These are phyloP conservation scores for Teunomyces lycoperdinae DNA, from an alignment of 805 yeast species.

Conservation along the genomic window DNA sequence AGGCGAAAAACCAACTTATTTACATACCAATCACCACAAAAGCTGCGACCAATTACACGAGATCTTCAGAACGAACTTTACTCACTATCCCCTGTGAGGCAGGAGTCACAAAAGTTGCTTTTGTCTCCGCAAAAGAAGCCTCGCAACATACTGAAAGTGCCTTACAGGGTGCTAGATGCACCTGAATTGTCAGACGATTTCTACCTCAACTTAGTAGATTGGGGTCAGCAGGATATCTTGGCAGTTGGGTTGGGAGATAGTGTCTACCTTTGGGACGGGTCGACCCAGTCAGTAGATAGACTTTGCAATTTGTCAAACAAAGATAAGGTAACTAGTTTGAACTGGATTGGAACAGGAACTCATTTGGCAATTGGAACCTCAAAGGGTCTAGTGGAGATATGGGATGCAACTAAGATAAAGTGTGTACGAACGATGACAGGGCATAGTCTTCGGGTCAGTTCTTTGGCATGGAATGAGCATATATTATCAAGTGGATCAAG, in stretches of 20 bases:
- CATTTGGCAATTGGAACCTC: slow-evolving; percentile 92
- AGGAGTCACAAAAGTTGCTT: slow-evolving; percentile 77
- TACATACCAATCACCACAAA: slow-evolving; percentile 71
- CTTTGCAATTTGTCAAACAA: slow-evolving; percentile 64
- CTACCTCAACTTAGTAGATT: slow-evolving; percentile 86
- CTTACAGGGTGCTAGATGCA: slow-evolving; percentile 91
- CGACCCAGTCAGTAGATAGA: slow-evolving; percentile 76
- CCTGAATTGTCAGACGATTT: slow-evolving; percentile 94
- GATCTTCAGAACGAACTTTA: slow-evolving; percentile 73
- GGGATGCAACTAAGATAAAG: slow-evolving; percentile 83
- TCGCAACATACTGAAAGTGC: slow-evolving; percentile 77
- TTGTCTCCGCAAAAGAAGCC: slow-evolving; percentile 80
- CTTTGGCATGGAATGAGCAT: slow-evolving; percentile 93
- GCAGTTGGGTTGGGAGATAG: slow-evolving; percentile 89
- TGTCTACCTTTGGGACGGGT: slow-evolving; percentile 89
- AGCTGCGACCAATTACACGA: slow-evolving; percentile 58
- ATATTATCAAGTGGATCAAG: slow-evolving; percentile 83
- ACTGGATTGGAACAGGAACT: slow-evolving; percentile 94
- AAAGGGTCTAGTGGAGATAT: slow-evolving; percentile 85
- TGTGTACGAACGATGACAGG: slow-evolving; percentile 92
- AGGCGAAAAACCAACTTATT: slow-evolving; percentile 56
- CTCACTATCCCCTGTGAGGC: slow-evolving; percentile 82
- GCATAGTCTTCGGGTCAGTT: slow-evolving; percentile 78
- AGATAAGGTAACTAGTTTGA: slow-evolving; percentile 76
- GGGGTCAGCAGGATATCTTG: slow-evolving; percentile 87